Conservation (phyloP, 2,329 filamentous ascomycete genomes). For the Neopestalotiopsis sp. region DNA sequence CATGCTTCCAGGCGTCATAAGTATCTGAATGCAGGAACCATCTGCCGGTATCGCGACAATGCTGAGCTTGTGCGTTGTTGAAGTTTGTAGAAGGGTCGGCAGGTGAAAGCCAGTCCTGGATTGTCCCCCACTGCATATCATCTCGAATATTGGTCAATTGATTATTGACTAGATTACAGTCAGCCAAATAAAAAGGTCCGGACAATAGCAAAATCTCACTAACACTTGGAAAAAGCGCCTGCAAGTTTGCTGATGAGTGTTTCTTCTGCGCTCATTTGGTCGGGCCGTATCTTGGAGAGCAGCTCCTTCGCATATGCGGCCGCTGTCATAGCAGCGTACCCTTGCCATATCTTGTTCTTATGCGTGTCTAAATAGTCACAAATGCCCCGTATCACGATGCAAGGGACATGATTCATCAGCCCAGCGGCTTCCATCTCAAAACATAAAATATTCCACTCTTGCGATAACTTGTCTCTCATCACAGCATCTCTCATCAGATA, state of each 20-base stretch:
- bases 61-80: not conserved
- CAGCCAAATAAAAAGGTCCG: too few relatives aligned
- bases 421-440: conserved; percentile 5
- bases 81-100: not conserved
- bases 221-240: not conserved
- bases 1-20: not conserved
- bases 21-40: not conserved
- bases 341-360: conserved; percentile 6
- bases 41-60: not conserved
- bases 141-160: not conserved
- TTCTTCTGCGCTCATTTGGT: not conserved
- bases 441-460: not conserved
- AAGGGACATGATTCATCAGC: not conserved
- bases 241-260: not conserved
- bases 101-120: not conserved
- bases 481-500: not conserved
- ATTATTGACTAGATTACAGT: not conserved
- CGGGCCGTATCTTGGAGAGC: not conserved
- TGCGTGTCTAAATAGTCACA: not conserved
- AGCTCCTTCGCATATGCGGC: not conserved
- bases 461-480: not conserved
- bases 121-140: not conserved
- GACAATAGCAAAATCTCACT: not conserved
- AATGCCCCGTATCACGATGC: not conserved
- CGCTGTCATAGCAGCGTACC: conserved; percentile 1